phyloP scores from a whole-genome alignment of 495 filamentous ascomycete species.

The Trichoderma orchidacearum region DNA sequence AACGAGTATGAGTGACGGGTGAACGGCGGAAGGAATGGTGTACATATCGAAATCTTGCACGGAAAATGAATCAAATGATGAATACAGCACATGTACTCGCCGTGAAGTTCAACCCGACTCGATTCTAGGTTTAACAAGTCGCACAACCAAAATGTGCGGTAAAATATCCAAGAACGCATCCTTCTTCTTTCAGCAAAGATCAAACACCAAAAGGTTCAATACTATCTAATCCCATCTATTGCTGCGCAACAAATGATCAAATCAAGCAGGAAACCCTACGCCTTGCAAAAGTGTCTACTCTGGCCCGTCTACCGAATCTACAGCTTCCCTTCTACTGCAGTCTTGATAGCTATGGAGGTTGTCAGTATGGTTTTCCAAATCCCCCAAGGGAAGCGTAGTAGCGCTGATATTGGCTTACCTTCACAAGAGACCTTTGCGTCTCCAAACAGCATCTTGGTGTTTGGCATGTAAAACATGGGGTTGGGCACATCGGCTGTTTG shows the following conservation, averaged over 20 bases:
- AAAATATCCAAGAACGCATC: not conserved
- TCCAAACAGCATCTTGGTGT: slow-evolving; percentile 73
- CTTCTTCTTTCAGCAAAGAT: not conserved
- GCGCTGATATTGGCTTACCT: slow-evolving; percentile 26
- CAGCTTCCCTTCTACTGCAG: slow-evolving; percentile 29
- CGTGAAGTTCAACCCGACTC: too few relatives aligned
- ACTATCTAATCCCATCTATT: slow-evolving; percentile 1
- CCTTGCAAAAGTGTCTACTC: not conserved
- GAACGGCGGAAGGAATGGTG: not conserved
- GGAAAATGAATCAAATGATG: not conserved
- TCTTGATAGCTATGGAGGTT: slow-evolving; percentile 31
- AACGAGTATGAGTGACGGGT: slow-evolving; percentile 13
- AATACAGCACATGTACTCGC: not conserved
- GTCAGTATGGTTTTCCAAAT: not conserved
- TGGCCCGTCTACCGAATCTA: slow-evolving; percentile 13
- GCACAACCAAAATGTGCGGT: too few relatives aligned
- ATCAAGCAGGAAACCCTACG: not conserved
- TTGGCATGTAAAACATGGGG: slow-evolving; percentile 78
- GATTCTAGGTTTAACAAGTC: too few relatives aligned
- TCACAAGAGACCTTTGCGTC: slow-evolving; percentile 72
- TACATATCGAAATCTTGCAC: slow-evolving; percentile 3
- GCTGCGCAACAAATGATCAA: not conserved
- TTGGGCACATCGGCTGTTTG: slow-evolving; percentile 61
- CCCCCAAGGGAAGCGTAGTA: not conserved
- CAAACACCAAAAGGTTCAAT: not conserved